phyloP scores from a whole-genome alignment of 2,329 filamentous ascomycete species.

The Pochonia chlamydosporia region DNA sequence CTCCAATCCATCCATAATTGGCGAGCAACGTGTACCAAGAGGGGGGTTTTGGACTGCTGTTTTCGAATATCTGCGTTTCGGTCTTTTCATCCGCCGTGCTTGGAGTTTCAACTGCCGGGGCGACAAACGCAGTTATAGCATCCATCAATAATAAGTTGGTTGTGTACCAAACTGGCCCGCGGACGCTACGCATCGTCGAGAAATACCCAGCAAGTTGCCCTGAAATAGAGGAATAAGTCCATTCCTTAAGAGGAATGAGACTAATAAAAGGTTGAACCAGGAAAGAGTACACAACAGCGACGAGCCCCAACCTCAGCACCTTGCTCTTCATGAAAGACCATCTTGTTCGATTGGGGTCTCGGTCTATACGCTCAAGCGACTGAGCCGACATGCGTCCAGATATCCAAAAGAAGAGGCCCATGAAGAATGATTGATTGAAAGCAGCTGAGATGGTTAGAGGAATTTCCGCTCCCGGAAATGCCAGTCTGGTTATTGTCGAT shows the following conservation, averaged over 20 bases:
- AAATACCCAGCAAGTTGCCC: not conserved
- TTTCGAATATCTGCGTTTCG: no score
- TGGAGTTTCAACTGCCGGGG: not conserved
- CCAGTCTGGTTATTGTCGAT: not conserved
- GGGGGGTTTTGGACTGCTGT: not conserved
- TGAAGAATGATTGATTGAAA: slow-evolving; percentile 11
- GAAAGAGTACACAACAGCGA: slow-evolving; percentile 11
- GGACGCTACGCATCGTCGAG: slow-evolving; percentile 6
- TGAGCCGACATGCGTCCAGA: slow-evolving; percentile 9
- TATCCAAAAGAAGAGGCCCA: slow-evolving; percentile 8
- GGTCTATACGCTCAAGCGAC: slow-evolving; percentile 7
- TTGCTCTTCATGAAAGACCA: slow-evolving; percentile 12
- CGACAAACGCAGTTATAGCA: slow-evolving; percentile 2
- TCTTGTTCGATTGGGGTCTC: not conserved
- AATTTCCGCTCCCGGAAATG: not conserved
- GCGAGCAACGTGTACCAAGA: not conserved
- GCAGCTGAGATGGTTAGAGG: slow-evolving; percentile 13
- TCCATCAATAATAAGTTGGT: slow-evolving; percentile 15
- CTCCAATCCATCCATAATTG: slow-evolving; percentile 6
- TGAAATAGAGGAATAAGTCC: not conserved
- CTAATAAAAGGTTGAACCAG: slow-evolving; percentile 1
- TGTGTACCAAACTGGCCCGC: slow-evolving; percentile 16
- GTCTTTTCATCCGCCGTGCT: no score
- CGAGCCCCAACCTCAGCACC: slow-evolving; percentile 11
- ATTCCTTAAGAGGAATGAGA: not conserved